phyloP scores from a whole-genome alignment of 2,329 filamentous ascomycete genomes.

The Dothistroma pini region DNA sequence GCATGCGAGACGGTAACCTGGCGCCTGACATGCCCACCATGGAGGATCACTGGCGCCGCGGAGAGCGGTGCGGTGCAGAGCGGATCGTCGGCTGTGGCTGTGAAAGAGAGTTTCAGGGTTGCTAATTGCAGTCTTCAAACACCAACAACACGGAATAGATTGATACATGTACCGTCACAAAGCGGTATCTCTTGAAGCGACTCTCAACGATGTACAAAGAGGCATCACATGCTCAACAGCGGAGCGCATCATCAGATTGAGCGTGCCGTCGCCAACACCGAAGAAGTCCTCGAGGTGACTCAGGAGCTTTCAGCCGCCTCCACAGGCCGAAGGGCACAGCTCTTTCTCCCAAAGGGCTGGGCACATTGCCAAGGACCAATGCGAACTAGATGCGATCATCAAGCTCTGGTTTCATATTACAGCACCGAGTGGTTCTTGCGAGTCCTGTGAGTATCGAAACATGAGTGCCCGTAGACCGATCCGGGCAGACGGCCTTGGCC shows the following conservation, averaged over 20 bases:
- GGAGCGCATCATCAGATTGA: background rate
- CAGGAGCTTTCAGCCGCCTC: too few species aligned
- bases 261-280: background rate
- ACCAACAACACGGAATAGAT: background rate
- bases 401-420: background rate
- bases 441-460: too few species aligned
- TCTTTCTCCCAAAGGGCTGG: background rate
- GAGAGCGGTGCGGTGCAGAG: background rate
- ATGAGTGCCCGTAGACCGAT: too few species aligned
- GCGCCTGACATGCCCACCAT: background rate
- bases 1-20: background rate
- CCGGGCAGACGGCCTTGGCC: background rate
- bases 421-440: background rate
- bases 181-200: background rate
- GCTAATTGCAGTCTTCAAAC: background rate
- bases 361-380: background rate
- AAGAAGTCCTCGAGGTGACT: too few species aligned
- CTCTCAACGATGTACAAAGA: background rate
- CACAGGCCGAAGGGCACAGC: too few species aligned
- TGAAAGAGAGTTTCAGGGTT: background rate
- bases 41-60: background rate
- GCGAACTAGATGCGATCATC: background rate
- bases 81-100: background rate
- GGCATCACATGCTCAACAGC: background rate
- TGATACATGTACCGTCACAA: background rate